These are phyloP conservation scores for Stereum hirsutum DNA, from an alignment of 1,284 basidiomycete species.

Conservation along the genomic window DNA sequence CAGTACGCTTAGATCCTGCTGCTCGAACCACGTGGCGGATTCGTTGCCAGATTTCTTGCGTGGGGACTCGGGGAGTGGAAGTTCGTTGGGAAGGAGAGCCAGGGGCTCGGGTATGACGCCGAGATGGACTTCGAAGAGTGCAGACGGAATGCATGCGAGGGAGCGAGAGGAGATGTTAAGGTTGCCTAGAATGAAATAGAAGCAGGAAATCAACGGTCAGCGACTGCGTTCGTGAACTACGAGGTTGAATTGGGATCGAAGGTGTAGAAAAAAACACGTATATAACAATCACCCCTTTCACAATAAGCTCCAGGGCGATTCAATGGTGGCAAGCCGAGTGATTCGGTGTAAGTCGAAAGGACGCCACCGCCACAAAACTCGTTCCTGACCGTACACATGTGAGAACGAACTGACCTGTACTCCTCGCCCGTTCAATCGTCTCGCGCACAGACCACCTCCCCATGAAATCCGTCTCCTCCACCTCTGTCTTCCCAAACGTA, in stretches of 20 bases:
- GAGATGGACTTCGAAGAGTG: constrained; percentile 72
- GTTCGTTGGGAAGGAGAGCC: constrained; percentile 53
- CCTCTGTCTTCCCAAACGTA: constrained; percentile 22
- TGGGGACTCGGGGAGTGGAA: constrained; percentile 32
- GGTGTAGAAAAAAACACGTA: neutral
- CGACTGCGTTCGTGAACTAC: constrained; percentile 16
- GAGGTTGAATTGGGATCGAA: neutral
- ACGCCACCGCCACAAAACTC: too few species aligned
- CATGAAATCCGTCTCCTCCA: constrained; percentile 35
- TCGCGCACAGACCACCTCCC: constrained; percentile 65
- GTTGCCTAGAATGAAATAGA: constrained; percentile 35
- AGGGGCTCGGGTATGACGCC: constrained; percentile 58
- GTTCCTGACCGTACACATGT: too few species aligned
- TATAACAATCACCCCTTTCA: too few species aligned
- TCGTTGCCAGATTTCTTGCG: constrained; percentile 20
- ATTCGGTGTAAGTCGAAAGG: too few species aligned
- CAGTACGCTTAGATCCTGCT: constrained; percentile 62
- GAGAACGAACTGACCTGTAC: too few species aligned
- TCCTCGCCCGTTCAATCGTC: constrained; percentile 66
- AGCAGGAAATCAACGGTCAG: constrained; percentile 35
- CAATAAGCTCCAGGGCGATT: too few species aligned
- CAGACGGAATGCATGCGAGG: constrained; percentile 62
- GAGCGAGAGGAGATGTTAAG: constrained; percentile 66
- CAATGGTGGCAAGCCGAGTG: too few species aligned
- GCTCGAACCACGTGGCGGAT: constrained; percentile 61